A percentile compares a stretch with the other conserved stretches of the same genome.
phyloP scores from a whole-genome alignment of 2,329 filamentous ascomycete species.

The Apiospora hydei region DNA sequence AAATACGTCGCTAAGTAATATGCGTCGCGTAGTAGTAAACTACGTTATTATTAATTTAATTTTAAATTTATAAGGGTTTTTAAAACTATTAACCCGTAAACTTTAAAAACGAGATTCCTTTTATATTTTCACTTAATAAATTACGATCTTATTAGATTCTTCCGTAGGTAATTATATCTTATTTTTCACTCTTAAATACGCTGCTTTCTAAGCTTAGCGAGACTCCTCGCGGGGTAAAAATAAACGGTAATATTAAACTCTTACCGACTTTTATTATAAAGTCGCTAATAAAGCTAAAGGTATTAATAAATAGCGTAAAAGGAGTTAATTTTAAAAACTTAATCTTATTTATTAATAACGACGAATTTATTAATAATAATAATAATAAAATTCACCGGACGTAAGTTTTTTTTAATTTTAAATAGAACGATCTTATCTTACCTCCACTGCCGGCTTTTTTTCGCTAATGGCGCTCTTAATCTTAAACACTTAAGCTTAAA shows the following conservation, averaged over 20 bases:
- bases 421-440: too few species aligned
- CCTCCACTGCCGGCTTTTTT: too few species aligned
- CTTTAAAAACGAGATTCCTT: neutral
- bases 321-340: neutral
- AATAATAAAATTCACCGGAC: too few species aligned
- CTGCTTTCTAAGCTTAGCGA: neutral
- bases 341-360: neutral
- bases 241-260: neutral
- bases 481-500: too few species aligned
- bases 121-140: neutral
- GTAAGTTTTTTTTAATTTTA: too few species aligned
- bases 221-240: too few species aligned
- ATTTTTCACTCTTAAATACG: neutral
- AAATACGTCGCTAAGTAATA: too few species aligned
- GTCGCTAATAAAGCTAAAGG: neutral
- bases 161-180: neutral
- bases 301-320: neutral
- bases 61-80: neutral
- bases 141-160: neutral
- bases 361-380: too few species aligned
- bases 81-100: neutral
- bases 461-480: too few species aligned
- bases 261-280: neutral
- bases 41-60: neutral
- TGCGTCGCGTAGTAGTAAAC: too few species aligned